A percentile compares a stretch with the other conserved stretches of the same genome.
Conservation (phyloP, 176 grass and related monocot species). For the Pontederia paniculata region DNA sequence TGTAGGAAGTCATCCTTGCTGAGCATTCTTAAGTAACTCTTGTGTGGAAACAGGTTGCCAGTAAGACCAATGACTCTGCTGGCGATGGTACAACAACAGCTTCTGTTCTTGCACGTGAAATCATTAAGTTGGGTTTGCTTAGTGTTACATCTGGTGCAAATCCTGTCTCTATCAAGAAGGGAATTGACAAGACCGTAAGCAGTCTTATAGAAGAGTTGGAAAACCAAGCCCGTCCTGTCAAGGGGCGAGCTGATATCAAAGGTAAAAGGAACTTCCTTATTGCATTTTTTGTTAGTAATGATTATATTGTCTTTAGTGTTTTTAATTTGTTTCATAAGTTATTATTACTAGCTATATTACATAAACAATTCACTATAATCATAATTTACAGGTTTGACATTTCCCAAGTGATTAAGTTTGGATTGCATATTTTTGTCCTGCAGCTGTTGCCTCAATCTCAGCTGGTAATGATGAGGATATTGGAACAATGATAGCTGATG, state of each 20-base stretch:
- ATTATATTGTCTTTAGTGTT: background rate
- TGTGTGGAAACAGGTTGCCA: background rate
- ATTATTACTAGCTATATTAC: background rate
- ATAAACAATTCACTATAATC: background rate
- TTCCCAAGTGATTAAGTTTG: background rate
- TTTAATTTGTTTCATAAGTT: background rate
- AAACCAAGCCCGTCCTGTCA: constrained; percentile 5
- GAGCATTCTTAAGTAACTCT: background rate
- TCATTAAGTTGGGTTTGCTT: constrained; percentile 7
- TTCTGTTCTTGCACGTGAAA: constrained; percentile 16
- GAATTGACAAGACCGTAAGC: constrained; percentile 3
- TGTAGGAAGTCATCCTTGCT: background rate
- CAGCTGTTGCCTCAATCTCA: constrained; percentile 6
- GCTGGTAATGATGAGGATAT: constrained; percentile 11
- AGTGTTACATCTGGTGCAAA: constrained; percentile 14
- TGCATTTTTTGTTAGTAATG: too few species aligned
- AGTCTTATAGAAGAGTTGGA: constrained; percentile 8
- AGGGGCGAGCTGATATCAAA: constrained; percentile 10
- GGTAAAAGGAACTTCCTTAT: constrained; percentile 6
- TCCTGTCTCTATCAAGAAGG: constrained; percentile 22
- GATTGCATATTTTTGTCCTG: background rate
- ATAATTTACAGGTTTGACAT: background rate
- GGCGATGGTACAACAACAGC: constrained; percentile 11
- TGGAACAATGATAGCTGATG: constrained; percentile 15
- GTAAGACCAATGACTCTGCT: constrained; percentile 4